A percentile compares a stretch with the other conserved stretches of the same genome.
Evolutionary conservation across 2,329 filamentous ascomycete species (phyloP).

Genomic region (Pseudocercospora fuligena): DNA sequence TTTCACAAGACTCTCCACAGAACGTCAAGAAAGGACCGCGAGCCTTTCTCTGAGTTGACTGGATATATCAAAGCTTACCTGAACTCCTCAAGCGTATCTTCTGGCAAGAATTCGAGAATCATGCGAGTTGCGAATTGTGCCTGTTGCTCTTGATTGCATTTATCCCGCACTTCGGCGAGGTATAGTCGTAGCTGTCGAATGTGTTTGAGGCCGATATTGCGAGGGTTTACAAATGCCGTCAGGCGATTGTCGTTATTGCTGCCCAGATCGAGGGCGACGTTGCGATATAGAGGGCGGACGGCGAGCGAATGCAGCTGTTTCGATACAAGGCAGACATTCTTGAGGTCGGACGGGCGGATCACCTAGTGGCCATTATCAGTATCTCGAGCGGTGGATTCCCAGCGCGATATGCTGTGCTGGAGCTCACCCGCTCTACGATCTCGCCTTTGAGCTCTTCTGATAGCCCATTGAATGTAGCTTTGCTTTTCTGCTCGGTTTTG

Average conservation of each 20-base stretch:
- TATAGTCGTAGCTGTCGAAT: conserved; percentile 54
- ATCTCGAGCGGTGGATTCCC: conserved; percentile 2
- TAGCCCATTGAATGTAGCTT: conserved; percentile 29
- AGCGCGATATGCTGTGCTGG: background rate
- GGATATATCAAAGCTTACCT: conserved; percentile 36
- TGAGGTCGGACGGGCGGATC: conserved; percentile 53
- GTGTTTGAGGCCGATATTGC: conserved; percentile 54
- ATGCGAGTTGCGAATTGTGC: conserved; percentile 55
- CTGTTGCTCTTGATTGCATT: conserved; percentile 50
- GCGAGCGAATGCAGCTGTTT: conserved; percentile 54
- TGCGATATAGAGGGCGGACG: conserved; percentile 52
- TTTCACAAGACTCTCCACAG: background rate
- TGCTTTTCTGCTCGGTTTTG: conserved; percentile 14
- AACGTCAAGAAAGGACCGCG: conserved; percentile 6
- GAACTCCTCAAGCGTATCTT: conserved; percentile 55
- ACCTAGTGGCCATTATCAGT: conserved; percentile 39
- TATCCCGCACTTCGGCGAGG: conserved; percentile 50
- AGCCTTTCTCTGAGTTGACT: conserved; percentile 3
- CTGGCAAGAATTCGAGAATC: conserved; percentile 55
- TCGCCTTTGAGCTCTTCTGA: conserved; percentile 34
- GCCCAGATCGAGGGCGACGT: conserved; percentile 54
- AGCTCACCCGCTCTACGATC: conserved; percentile 33
- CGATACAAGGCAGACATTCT: conserved; percentile 53
- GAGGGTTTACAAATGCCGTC: conserved; percentile 51
- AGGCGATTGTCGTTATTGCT: conserved; percentile 50